A percentile compares a stretch with the other conserved stretches of the same genome.
phyloP scores from a whole-genome alignment of 768 basidiomycete species.

The Phanerochaete sordida region DNA sequence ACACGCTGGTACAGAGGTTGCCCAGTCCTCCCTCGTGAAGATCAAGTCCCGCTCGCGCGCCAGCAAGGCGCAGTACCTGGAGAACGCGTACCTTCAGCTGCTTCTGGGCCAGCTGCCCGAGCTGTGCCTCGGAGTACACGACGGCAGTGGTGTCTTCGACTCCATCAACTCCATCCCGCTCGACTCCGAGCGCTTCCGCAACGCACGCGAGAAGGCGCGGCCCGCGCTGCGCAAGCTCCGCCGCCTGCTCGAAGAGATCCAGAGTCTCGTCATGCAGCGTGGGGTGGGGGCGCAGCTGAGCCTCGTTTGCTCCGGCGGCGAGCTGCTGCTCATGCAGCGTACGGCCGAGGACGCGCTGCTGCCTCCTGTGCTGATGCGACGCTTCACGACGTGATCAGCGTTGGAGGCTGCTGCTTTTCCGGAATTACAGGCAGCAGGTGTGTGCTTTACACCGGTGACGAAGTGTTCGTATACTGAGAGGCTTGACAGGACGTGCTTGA shows the following conservation, averaged over 20 bases:
- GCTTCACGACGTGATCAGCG: no score
- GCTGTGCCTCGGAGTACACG: slow-evolving; percentile 57
- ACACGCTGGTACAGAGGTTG: background rate
- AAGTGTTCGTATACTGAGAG: no score
- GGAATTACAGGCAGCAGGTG: no score
- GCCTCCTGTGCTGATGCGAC: background rate
- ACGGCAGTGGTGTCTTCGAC: slow-evolving; percentile 45
- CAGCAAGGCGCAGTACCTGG: background rate
- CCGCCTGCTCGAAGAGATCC: slow-evolving; percentile 32
- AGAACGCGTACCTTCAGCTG: slow-evolving; percentile 52
- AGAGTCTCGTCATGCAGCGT: slow-evolving; percentile 45
- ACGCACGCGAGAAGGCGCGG: slow-evolving; percentile 16
- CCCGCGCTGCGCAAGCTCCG: slow-evolving; percentile 29
- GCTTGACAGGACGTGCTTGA: no score
- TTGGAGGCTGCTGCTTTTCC: no score
- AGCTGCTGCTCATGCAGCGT: slow-evolving; percentile 34
- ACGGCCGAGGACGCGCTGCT: background rate
- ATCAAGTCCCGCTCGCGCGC: slow-evolving; percentile 9
- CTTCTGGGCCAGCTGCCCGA: slow-evolving; percentile 65
- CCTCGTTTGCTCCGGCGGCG: slow-evolving; percentile 45
- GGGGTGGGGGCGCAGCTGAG: slow-evolving; percentile 51
- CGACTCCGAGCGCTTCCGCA: slow-evolving; percentile 8
- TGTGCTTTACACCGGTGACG: no score
- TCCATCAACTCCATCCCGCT: slow-evolving; percentile 41
- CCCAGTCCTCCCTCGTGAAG: slow-evolving; percentile 9